A percentile compares a stretch with the other conserved stretches of the same genome.
Conservation (phyloP, 495 filamentous ascomycete species). For the Aspergillus diversus region DNA sequence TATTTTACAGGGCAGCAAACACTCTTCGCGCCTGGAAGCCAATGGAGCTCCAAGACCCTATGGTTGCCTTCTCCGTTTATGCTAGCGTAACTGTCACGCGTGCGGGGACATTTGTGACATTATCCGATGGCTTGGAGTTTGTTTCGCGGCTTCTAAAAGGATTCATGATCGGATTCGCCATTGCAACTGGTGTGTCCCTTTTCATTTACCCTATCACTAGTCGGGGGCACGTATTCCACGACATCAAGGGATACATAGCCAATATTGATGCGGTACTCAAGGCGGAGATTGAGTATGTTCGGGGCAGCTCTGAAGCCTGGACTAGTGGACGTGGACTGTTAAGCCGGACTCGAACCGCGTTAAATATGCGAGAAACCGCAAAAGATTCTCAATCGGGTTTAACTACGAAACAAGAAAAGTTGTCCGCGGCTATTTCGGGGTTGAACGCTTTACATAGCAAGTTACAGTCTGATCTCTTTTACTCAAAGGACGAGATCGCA, state of each 20-base stretch:
- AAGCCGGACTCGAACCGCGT: slow-evolving; percentile 31
- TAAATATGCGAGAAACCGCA: slow-evolving; percentile 25
- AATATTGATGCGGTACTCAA: slow-evolving; percentile 54
- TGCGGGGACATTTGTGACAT: slow-evolving; percentile 50
- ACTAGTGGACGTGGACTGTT: slow-evolving; percentile 22
- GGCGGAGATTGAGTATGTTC: slow-evolving; percentile 61
- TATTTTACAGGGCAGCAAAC: slow-evolving; percentile 34
- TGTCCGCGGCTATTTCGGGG: slow-evolving; percentile 52
- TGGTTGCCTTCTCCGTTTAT: slow-evolving; percentile 72
- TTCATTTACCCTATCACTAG: slow-evolving; percentile 68
- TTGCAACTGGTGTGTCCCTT: slow-evolving; percentile 64
- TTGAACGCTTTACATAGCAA: slow-evolving; percentile 67
- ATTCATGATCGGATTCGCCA: slow-evolving; percentile 68
- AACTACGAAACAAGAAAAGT: slow-evolving; percentile 37
- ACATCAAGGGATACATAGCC: slow-evolving; percentile 56
- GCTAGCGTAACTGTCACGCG: slow-evolving; percentile 59
- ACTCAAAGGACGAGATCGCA: slow-evolving; percentile 73
- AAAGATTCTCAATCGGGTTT: slow-evolving; percentile 43
- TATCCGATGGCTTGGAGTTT: slow-evolving; percentile 53
- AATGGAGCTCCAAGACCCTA: slow-evolving; percentile 64
- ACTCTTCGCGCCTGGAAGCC: slow-evolving; percentile 63
- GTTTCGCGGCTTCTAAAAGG: slow-evolving; percentile 57
- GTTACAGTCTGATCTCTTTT: slow-evolving; percentile 65
- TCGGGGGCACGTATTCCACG: slow-evolving; percentile 58
- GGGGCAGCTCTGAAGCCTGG: slow-evolving; percentile 35